Percentiles rank a stretch among this genome's conserved stretches.
These are phyloP conservation scores for Exutisphaerella laricina DNA, from an alignment of 2,329 filamentous ascomycete species.

Conservation along the genomic window DNA sequence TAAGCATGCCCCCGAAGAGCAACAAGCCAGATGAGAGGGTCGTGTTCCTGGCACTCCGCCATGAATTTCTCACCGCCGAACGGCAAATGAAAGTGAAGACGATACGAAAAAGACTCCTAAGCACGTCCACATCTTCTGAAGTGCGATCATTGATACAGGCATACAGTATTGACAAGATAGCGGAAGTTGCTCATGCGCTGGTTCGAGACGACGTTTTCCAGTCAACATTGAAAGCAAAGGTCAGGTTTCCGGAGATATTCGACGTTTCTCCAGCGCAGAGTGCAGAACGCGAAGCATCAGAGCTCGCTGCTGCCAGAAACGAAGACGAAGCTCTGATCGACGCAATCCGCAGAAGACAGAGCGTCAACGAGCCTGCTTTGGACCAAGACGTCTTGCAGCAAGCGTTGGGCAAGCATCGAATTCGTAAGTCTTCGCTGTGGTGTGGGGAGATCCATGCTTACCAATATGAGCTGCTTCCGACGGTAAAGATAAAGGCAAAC, in stretches of 20 bases:
- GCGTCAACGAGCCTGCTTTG: not conserved
- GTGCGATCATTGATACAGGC: not conserved
- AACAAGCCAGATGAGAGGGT: not conserved
- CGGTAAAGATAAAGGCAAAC: too few relatives aligned
- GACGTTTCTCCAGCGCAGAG: not conserved
- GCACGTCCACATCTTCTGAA: not conserved
- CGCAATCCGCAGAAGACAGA: not conserved
- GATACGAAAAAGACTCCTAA: not conserved
- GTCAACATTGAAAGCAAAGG: not conserved
- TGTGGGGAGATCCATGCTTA: too few relatives aligned
- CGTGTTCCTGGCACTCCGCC: not conserved
- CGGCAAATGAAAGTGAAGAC: not conserved
- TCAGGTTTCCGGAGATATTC: not conserved
- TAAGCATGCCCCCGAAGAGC: too few relatives aligned
- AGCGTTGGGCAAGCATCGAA: too few relatives aligned
- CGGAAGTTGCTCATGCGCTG: not conserved
- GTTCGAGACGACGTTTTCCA: not conserved
- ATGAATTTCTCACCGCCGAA: not conserved
- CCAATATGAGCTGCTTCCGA: too few relatives aligned
- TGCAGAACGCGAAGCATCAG: not conserved
- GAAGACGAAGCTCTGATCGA: not conserved
- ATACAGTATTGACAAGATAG: not conserved
- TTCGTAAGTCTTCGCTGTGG: too few relatives aligned
- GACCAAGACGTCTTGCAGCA: too few relatives aligned
- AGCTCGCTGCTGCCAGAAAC: not conserved